Conservation (phyloP, 345 rosid species). For the Eucalyptus coolabah region DNA sequence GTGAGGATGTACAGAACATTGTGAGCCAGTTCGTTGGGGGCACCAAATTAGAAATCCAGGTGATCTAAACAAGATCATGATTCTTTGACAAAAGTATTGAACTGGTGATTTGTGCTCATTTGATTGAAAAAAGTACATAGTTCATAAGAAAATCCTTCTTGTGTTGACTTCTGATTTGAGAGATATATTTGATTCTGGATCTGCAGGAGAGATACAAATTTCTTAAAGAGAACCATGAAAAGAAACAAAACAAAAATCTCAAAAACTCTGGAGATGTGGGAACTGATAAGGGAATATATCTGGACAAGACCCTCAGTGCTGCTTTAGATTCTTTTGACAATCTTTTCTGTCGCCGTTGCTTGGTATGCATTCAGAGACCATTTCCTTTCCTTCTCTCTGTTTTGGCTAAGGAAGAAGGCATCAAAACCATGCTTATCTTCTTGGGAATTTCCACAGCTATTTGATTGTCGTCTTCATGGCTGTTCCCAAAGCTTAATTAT, state of each 20-base stretch:
- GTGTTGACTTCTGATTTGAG: neutral
- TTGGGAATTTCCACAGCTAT: slow-evolving; percentile 47
- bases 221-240: slow-evolving; percentile 43
- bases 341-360: slow-evolving; percentile 96
- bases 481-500: slow-evolving; percentile 79
- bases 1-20: slow-evolving; percentile 49
- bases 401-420: neutral
- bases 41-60: slow-evolving; percentile 60
- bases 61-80: slow-evolving; percentile 1
- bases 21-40: slow-evolving; percentile 66
- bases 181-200: neutral
- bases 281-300: slow-evolving; percentile 41
- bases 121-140: neutral
- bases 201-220: slow-evolving; percentile 68
- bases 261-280: slow-evolving; percentile 31
- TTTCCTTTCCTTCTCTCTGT: neutral
- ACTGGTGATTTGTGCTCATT: neutral
- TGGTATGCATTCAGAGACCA: slow-evolving; percentile 39
- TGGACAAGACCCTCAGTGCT: slow-evolving; percentile 74
- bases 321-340: slow-evolving; percentile 98
- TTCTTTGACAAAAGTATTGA: neutral
- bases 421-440: slow-evolving; percentile 4
- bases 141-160: neutral
- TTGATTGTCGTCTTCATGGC: slow-evolving; percentile 98
- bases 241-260: slow-evolving; percentile 9